Base-by-base conservation (phyloP, 2,329 filamentous ascomycete species). In the Hortaea werneckii region DNA sequence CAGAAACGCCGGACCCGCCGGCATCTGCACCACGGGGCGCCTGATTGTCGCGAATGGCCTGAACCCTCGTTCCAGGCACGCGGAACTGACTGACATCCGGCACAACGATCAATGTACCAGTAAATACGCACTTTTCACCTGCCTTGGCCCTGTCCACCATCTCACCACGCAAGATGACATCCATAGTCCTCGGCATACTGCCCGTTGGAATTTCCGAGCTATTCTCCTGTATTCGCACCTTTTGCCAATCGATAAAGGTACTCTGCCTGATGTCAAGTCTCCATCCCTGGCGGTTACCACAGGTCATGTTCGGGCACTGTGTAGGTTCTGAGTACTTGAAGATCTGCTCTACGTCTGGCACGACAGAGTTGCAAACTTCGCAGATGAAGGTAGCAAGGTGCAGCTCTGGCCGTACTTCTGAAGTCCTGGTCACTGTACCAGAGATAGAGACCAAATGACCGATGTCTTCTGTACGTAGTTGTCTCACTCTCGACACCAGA, bases 241-340 rank as follows among this genome's bases (percentile, higher is more conserved):
- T 96, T 64, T 98, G 92, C 92, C 92, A 98, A 69, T 98, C 92
- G 50, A 98, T 85, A 63, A 98, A 98, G 0, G 89, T 95, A 65
- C 89, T 95, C 65, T 94, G 90, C 38, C 87, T 78, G 60, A 98
- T 95, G 58, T 98, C 90, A n/a, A 98, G 71, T 54, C 88, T 82
- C 92, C 92, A 98, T 11, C 85, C 87, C 48, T 83, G 72, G 27
- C 92, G 82, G 69, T 98, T 98, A 58, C 82, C 82, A 64, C 92
- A 98, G 5, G 78, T 85, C 27, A 73, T 65, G 61, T 96, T 96
- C 7, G 92, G 90, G 57, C 92, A 98, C 69, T 95, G 87, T 3
- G 88, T 90, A 0, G 92, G 92, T 63, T 98, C 92, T 0, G 90
- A 95, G 67, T 95, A 98, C 60, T 88, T 82, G 71, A 98, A 98